Base-by-base conservation (phyloP, 176 grass and related monocot species). In the Juncus inflexus region DNA sequence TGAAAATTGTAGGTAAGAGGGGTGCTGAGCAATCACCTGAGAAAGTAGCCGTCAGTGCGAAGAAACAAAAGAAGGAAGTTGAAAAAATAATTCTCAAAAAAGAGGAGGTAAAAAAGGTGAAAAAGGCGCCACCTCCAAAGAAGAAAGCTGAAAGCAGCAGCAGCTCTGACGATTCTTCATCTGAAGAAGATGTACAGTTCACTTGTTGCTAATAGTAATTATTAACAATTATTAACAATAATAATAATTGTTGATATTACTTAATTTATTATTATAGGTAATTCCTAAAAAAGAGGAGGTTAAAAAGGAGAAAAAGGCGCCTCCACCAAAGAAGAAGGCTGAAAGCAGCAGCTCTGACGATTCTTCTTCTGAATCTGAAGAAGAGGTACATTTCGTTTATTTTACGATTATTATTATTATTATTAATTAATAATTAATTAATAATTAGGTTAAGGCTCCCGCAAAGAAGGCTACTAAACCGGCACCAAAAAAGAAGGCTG, bases 81-180 rank as follows among this genome's bases (percentile, higher is more conserved):
- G 12, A 61, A 39, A 16, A 73, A 28, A 43, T 61, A 60, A 47
- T 47, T 47, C 9, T 13, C 12, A 63, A 62, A 52, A 67, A 64
- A 70, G 64, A 55, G 35, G 57, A 40, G 38, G 60, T 5, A 15
- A 83, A 86, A 68, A 86, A 90, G 58, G 14, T 42, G 9, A 92
- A 94, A 76, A 82, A 94, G 81, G 67, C 58, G 76, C 76, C 68
- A 19, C 74, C 77, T 15, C 77, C 76, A 35, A 86, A 83, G 80
- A 83, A 78, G 73, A 66, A 0, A 1, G 74, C 67, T 50, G 58
- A 55, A 45, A 84, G 77, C 28, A 81, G 52, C 78, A 91, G 83
- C 75, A 91, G 83, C 78, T 87, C 87, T 2, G 86, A 90, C 1
- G 83, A 90, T 75, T 84, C 87, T 6, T 79, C 81, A 5, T 86